These are phyloP conservation scores for Drechslerella stenobrocha DNA, from an alignment of 2,329 filamentous ascomycete genomes.

Conservation along the genomic window DNA sequence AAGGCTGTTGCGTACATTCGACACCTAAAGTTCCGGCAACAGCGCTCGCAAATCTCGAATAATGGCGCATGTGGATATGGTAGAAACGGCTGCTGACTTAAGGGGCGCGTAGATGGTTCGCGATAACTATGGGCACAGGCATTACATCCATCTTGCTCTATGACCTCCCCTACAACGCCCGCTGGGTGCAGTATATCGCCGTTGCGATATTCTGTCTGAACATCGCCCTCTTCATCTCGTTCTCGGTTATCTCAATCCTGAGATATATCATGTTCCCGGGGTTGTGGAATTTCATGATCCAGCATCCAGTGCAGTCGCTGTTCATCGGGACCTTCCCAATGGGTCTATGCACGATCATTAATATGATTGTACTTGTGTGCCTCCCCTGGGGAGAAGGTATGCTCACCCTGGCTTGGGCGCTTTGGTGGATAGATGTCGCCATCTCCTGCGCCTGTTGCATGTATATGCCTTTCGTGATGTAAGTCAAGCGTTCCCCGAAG, in stretches of 20 bases:
- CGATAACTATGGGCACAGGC: constrained; percentile 69
- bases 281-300: constrained; percentile 69
- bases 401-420: constrained; percentile 62
- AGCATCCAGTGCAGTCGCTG: constrained; percentile 68
- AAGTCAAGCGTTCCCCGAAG: constrained; percentile 53
- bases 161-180: constrained; percentile 65
- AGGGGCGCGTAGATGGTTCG: constrained; percentile 60
- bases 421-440: constrained; percentile 65
- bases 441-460: constrained; percentile 63
- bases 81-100: neutral
- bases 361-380: constrained; percentile 67
- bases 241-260: constrained; percentile 62
- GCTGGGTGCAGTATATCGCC: constrained; percentile 65
- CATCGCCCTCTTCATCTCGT: constrained; percentile 62
- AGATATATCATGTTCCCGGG: constrained; percentile 69
- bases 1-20: no score
- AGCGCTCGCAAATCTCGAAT: no score
- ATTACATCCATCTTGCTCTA: constrained; percentile 67
- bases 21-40: no score
- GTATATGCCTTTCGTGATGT: constrained; percentile 65
- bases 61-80: no score
- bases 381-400: constrained; percentile 65
- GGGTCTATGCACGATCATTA: constrained; percentile 69
- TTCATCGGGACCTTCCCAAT: constrained; percentile 72
- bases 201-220: constrained; percentile 67